phyloP scores from a whole-genome alignment of 129 eudicot species.

The Flaveria brownii region DNA sequence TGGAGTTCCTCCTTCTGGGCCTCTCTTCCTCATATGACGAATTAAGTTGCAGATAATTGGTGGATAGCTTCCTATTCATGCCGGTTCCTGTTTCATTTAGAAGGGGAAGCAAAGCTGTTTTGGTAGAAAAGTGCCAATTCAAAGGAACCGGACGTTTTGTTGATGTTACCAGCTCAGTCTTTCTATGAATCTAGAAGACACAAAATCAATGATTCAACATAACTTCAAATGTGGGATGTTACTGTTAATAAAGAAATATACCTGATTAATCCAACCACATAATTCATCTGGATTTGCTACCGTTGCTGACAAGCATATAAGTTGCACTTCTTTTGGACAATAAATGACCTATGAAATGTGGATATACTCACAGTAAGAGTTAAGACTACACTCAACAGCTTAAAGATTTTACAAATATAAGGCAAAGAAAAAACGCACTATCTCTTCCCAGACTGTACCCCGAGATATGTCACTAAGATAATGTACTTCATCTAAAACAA shows the following conservation, averaged over 20 bases:
- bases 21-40: conserved; percentile 65
- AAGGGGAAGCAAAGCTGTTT: conserved; percentile 75
- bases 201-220: conserved; percentile 14
- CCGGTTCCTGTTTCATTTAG: conserved; percentile 88
- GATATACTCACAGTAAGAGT: conserved; percentile 13
- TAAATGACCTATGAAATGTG: conserved; percentile 66
- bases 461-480: conserved; percentile 97
- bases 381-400: conserved; percentile 19
- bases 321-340: conserved; percentile 99
- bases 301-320: conserved; percentile 93
- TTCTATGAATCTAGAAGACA: conserved; percentile 82
- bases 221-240: conserved; percentile 11
- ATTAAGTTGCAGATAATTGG: conserved; percentile 62
- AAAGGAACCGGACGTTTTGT: conserved; percentile 94
- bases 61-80: conserved; percentile 91
- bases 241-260: conserved; percentile 26
- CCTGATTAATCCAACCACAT: conserved; percentile 99
- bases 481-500: conserved; percentile 99
- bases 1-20: conserved; percentile 68
- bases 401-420: conserved; percentile 14
- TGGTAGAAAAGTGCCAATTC: conserved; percentile 94
- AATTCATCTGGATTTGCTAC: conserved; percentile 98
- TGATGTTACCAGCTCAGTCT: conserved; percentile 89
- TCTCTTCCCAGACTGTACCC: conserved; percentile 99
- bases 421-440: conserved; percentile 49